A percentile compares a stretch with the other conserved stretches of the same genome.
phyloP scores from a whole-genome alignment of 768 basidiomycete species.

The Amylocystis lapponica region DNA sequence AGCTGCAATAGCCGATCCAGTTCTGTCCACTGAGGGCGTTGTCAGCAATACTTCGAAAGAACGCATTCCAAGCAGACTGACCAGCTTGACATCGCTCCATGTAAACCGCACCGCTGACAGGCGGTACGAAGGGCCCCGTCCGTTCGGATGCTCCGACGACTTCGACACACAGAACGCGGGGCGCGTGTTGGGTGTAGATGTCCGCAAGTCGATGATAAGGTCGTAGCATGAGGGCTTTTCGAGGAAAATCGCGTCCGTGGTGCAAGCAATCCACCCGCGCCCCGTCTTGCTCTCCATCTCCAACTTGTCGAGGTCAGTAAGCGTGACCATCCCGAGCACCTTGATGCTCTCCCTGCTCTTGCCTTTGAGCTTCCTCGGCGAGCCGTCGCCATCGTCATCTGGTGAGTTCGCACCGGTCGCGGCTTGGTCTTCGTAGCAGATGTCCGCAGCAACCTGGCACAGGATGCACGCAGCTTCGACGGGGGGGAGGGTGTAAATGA shows the following conservation, averaged over 20 bases:
- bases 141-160: constrained; percentile 30
- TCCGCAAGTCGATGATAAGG: constrained; percentile 73
- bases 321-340: constrained; percentile 76
- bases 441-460: constrained; percentile 55
- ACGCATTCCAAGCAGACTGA: constrained; percentile 26
- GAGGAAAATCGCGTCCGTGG: constrained; percentile 80
- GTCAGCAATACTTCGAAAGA: not conserved
- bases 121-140: constrained; percentile 42
- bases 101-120: constrained; percentile 66
- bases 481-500: constrained; percentile 75
- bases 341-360: constrained; percentile 48
- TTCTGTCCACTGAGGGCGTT: constrained; percentile 61
- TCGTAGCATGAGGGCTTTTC: constrained; percentile 80
- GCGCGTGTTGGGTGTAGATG: constrained; percentile 54
- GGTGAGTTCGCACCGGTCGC: constrained; percentile 7
- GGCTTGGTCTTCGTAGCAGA: constrained; percentile 44
- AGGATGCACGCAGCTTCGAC: constrained; percentile 76
- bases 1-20: constrained; percentile 63
- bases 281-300: constrained; percentile 50
- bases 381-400: constrained; percentile 7
- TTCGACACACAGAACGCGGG: constrained; percentile 64
- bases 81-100: constrained; percentile 79
- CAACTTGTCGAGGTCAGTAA: constrained; percentile 64
- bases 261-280: constrained; percentile 80
- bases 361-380: constrained; percentile 25